Evolutionary conservation across 164 flowering plant species (phyloP), one percentile per base, ranked within the genome.

Genomic region (Vitis rotundifolia): DNA sequence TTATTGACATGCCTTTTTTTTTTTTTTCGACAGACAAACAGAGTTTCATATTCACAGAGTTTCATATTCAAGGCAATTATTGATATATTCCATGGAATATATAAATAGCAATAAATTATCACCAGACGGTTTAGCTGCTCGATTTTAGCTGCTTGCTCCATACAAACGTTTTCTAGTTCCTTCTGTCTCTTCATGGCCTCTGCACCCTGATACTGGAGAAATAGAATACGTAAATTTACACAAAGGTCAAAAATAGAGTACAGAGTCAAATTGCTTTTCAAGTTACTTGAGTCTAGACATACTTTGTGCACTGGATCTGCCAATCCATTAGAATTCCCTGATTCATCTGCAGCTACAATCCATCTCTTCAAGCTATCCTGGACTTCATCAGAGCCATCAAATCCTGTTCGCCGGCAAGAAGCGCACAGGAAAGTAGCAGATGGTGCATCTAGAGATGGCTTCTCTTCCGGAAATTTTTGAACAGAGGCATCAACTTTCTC

Each of bases 111-210:
- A 70, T 52, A 55, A 61, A 59, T 31, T 47, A 63, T 76, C 72
- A 92, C 99, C 91, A 83, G 74, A 51, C 16, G 72, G 67, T 79
- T 86, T 44, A 95, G 84, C 70, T 86, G 83, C 83, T 89, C 90
- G 63, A 92, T 91, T 84, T 88, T 83, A 53, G 90, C 81, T 58
- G 85, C 86, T 77, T 94, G 97, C 69, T 90, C 93, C 57, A 61
- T 79, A 66, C 97, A 91, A 59, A 87, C 54, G 61, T 58, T 80
- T 77, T 88, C 89, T 67, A 94, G 95, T 68, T 88, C 90, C 72
- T 74, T 79, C 77, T 76, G 83, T 71, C 77, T 83, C 65, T 68
- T 78, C 7, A 18, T 71, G 15, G 81, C 82, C 52, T 66, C 81
- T 15, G 64, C 64, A 72, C 71, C 85, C 87, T 84, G 83, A 67